phyloP scores from a whole-genome alignment of 2,329 filamentous ascomycete genomes.

The Pseudogymnoascus sp. region DNA sequence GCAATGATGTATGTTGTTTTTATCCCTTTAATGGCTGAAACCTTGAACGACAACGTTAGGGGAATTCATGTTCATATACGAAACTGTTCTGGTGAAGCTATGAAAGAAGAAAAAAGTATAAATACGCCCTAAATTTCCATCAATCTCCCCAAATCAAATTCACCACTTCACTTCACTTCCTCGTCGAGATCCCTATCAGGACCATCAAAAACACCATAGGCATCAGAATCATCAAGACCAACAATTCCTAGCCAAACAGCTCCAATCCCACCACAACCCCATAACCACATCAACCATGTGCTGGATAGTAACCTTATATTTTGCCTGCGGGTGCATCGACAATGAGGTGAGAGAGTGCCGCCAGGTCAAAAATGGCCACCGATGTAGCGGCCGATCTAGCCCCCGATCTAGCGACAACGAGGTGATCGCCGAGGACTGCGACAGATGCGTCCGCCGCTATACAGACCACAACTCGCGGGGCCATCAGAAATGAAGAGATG shows the following conservation, averaged over 20 bases:
- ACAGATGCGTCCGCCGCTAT: not conserved
- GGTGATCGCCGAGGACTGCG: not conserved
- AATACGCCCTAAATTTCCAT: not conserved
- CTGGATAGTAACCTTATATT: not conserved
- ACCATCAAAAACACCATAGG: not conserved
- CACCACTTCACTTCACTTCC: not conserved
- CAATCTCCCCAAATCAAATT: not conserved
- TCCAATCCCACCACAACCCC: not conserved
- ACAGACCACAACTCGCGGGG: not conserved
- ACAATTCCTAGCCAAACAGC: not conserved
- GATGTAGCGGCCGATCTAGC: not conserved
- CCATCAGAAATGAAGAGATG: not conserved
- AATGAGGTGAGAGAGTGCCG: not conserved
- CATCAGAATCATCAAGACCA: not conserved
- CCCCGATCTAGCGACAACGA: not conserved
- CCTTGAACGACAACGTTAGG: not conserved
- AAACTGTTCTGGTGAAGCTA: not conserved
- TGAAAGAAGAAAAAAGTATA: not conserved
- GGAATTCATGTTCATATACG: not conserved
- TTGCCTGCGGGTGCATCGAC: not conserved
- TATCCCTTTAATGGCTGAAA: not conserved
- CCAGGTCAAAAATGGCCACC: not conserved
- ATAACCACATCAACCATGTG: not conserved
- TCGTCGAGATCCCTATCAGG: not conserved
- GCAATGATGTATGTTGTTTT: not conserved